Percentiles rank a stretch among this genome's conserved stretches.
Conservation (phyloP, 2,329 filamentous ascomycete genomes). For the Claviceps lovelessii region DNA sequence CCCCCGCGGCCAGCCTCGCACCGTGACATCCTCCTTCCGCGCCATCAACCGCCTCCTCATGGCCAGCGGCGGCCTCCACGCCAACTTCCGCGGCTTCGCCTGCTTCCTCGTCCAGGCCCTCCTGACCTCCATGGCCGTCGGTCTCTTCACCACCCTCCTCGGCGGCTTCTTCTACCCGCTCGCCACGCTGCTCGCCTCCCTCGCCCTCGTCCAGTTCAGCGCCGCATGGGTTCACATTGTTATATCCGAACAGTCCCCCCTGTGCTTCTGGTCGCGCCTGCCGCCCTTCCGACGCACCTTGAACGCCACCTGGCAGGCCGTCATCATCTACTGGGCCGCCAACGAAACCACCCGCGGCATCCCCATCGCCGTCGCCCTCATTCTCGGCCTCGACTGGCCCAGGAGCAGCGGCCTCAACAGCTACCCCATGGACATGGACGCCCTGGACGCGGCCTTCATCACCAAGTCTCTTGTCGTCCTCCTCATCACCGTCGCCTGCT, state of each 20-base stretch:
- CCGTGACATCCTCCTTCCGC: constrained; percentile 37
- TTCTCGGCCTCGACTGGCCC: constrained; percentile 31
- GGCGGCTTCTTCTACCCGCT: constrained; percentile 28
- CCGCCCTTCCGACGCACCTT: constrained; percentile 49
- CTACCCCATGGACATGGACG: constrained; percentile 17
- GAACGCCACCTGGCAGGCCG: constrained; percentile 54
- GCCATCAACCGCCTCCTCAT: constrained; percentile 41
- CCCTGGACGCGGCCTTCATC: constrained; percentile 15
- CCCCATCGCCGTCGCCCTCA: constrained; percentile 27
- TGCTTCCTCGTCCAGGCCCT: constrained; percentile 29
- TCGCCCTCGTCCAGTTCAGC: constrained; percentile 52
- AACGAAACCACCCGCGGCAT: constrained; percentile 34
- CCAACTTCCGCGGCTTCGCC: constrained; percentile 55
- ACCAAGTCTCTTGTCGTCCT: constrained; percentile 32
- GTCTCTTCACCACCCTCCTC: constrained; percentile 29
- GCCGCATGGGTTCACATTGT: constrained; percentile 77
- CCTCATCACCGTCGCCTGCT: constrained; percentile 32
- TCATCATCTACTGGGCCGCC: constrained; percentile 47
- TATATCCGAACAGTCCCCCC: constrained; percentile 53
- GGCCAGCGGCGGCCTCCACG: constrained; percentile 46
- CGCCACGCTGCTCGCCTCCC: constrained; percentile 37
- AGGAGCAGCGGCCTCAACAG: constrained; percentile 21
- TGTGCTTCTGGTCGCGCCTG: constrained; percentile 55
- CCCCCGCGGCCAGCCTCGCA: constrained; percentile 20
- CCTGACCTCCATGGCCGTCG: constrained; percentile 22